Conservation (phyloP, 2,329 filamentous ascomycete species). For the Ascochyta pisi region DNA sequence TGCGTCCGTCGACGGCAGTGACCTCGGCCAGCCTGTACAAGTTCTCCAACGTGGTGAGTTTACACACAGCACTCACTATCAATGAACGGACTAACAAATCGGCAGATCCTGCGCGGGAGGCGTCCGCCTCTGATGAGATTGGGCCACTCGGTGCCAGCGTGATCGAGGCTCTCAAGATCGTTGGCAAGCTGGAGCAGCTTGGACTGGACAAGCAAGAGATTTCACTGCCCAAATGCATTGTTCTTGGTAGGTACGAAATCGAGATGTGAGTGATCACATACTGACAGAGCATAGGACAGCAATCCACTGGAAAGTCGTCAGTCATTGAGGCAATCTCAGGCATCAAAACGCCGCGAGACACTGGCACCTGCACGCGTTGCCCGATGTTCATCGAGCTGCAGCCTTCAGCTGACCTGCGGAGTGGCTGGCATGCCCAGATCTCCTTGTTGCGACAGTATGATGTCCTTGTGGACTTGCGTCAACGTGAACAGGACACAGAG, state of each 20-base stretch:
- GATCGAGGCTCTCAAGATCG: slow-evolving; percentile 69
- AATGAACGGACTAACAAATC: not conserved
- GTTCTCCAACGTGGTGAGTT: not conserved
- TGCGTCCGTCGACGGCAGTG: not conserved
- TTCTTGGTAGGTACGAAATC: slow-evolving; percentile 64
- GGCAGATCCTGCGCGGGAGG: not conserved
- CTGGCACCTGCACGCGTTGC: slow-evolving; percentile 79
- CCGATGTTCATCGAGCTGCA: slow-evolving; percentile 80
- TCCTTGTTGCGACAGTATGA: slow-evolving; percentile 70
- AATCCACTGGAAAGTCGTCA: slow-evolving; percentile 82
- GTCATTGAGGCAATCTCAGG: slow-evolving; percentile 60
- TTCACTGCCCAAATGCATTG: slow-evolving; percentile 77
- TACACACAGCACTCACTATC: not conserved
- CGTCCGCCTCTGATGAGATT: slow-evolving; percentile 9
- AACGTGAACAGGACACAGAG: slow-evolving; percentile 44
- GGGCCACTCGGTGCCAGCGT: slow-evolving; percentile 64
- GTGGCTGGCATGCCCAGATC: slow-evolving; percentile 71
- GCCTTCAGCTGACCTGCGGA: slow-evolving; percentile 53
- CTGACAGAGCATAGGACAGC: slow-evolving; percentile 59
- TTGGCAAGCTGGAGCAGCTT: slow-evolving; percentile 70
- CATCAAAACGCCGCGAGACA: slow-evolving; percentile 73
- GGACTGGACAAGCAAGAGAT: slow-evolving; percentile 73
- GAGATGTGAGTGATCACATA: not conserved
- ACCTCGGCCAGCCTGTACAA: not conserved
- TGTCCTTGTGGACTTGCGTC: slow-evolving; percentile 55